These are phyloP conservation scores for Lepidopterella palustris DNA, from an alignment of 495 filamentous ascomycete species.

Conservation along the genomic window DNA sequence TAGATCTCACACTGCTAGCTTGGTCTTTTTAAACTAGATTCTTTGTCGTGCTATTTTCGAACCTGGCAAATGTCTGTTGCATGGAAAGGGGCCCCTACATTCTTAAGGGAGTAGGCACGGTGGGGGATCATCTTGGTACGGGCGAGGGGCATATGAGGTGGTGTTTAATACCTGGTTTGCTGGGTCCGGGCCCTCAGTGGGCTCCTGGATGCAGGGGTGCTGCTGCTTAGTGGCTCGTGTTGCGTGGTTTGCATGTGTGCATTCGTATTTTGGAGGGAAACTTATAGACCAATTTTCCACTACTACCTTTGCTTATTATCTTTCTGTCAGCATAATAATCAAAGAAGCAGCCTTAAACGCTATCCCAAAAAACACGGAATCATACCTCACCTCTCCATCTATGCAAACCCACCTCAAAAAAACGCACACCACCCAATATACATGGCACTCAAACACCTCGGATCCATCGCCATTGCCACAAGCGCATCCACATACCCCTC, in stretches of 20 bases:
- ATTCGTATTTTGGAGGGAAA: not conserved
- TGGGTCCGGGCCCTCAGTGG: not conserved
- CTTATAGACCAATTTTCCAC: not conserved
- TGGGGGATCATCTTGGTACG: too few relatives aligned
- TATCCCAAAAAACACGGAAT: not conserved
- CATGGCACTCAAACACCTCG: slow-evolving; percentile 74
- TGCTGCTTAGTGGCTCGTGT: not conserved
- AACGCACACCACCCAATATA: slow-evolving; percentile 99
- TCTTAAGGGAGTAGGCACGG: too few relatives aligned
- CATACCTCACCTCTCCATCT: not conserved
- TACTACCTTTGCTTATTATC: not conserved
- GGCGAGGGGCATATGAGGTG: too few relatives aligned
- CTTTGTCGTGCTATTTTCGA: too few relatives aligned
- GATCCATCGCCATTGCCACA: slow-evolving; percentile 74
- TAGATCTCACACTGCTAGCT: too few relatives aligned
- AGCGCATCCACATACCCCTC: slow-evolving; percentile 94
- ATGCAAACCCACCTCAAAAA: slow-evolving; percentile 48
- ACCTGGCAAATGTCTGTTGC: too few relatives aligned
- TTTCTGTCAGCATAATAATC: not conserved
- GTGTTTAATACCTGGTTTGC: too few relatives aligned
- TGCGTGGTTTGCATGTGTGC: not conserved
- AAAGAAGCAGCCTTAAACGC: too few relatives aligned
- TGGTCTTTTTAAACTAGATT: too few relatives aligned
- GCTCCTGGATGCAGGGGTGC: too few relatives aligned
- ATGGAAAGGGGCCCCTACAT: too few relatives aligned